phyloP scores from a whole-genome alignment of 345 rosid species.

The Turnera subulata region DNA sequence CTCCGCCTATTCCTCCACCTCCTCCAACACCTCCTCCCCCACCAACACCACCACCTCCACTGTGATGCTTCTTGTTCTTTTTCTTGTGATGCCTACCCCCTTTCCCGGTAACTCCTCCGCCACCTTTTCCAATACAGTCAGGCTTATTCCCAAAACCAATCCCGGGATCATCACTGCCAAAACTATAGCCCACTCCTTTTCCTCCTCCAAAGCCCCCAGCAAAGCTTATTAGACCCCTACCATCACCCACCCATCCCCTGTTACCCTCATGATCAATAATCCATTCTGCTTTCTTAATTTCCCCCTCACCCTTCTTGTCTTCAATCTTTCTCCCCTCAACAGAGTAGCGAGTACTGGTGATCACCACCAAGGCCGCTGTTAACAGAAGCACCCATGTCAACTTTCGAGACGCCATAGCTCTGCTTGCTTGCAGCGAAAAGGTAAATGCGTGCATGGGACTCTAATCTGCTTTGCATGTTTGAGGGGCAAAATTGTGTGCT shows the following conservation, averaged over 20 bases:
- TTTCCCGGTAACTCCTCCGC: neutral
- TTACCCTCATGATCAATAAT: constrained; percentile 12
- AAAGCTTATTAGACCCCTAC: constrained; percentile 4
- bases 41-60: neutral
- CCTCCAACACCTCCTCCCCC: constrained; percentile 18
- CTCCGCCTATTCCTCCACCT: neutral
- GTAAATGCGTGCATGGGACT: too few relatives aligned
- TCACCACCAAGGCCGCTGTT: constrained; percentile 12
- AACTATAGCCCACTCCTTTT: constrained; percentile 24
- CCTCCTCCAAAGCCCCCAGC: constrained; percentile 22
- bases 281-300: constrained; percentile 27
- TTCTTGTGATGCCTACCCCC: neutral
- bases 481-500: neutral
- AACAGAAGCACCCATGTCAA: constrained; percentile 6
- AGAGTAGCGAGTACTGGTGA: neutral
- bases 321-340: constrained; percentile 24
- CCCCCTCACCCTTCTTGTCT: constrained; percentile 9
- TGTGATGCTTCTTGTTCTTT: neutral
- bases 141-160: constrained; percentile 1
- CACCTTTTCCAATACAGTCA: constrained; percentile 18
- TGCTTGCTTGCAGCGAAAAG: too few relatives aligned
- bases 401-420: too few relatives aligned
- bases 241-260: constrained; percentile 16
- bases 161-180: constrained; percentile 9
- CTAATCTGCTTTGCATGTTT: too few relatives aligned